These are phyloP conservation scores for Infundibulicybe gibba DNA, from an alignment of 768 basidiomycete genomes.

Conservation along the genomic window DNA sequence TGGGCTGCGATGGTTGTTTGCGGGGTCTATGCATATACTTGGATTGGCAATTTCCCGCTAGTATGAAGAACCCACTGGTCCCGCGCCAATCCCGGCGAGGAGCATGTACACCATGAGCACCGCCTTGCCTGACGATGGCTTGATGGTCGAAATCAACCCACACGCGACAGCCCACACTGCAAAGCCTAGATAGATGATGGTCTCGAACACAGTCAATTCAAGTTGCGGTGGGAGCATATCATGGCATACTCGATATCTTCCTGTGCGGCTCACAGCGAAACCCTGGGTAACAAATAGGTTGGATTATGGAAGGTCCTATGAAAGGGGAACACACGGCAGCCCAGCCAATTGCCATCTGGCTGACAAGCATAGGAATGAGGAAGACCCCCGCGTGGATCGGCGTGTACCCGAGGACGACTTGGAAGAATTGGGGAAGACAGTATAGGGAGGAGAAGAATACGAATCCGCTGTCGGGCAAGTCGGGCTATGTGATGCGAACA, in stretches of 20 bases:
- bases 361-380: slow-evolving; percentile 65
- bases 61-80: slow-evolving; percentile 38
- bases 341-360: slow-evolving; percentile 59
- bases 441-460: slow-evolving; percentile 63
- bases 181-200: slow-evolving; percentile 64
- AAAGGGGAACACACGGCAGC: slow-evolving; percentile 33
- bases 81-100: slow-evolving; percentile 57
- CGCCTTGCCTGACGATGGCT: slow-evolving; percentile 38
- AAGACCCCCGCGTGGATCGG: slow-evolving; percentile 58
- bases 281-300: slow-evolving; percentile 33
- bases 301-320: not conserved
- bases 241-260: slow-evolving; percentile 49
- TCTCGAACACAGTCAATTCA: slow-evolving; percentile 23
- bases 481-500: not conserved
- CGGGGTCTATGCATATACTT: slow-evolving; percentile 32
- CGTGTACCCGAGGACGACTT: slow-evolving; percentile 63
- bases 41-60: not conserved
- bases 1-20: slow-evolving; percentile 71
- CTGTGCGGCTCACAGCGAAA: slow-evolving; percentile 58
- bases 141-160: slow-evolving; percentile 67
- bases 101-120: slow-evolving; percentile 59
- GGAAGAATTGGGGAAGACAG: slow-evolving; percentile 76
- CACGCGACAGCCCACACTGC: slow-evolving; percentile 66
- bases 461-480: slow-evolving; percentile 39
- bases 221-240: not conserved